Base-by-base conservation (phyloP, 352 stramenopile species). In the Peronospora belbahrii region DNA sequence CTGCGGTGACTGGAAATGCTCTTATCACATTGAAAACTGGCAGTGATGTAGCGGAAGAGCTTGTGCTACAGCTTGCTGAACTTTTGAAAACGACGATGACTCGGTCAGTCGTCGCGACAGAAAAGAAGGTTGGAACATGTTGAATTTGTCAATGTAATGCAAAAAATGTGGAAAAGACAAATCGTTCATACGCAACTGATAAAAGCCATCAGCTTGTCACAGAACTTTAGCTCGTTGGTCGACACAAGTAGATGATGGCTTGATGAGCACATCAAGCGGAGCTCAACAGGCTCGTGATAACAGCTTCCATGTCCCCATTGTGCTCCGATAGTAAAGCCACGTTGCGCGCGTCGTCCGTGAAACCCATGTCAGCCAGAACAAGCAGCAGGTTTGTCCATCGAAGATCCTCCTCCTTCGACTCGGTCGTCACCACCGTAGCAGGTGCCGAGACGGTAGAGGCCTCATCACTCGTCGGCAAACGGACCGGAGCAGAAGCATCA, bases 321-420 rank as follows among this genome's bases (percentile, higher is more conserved):
- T 84, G 51, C 37, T 71, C 55, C 17, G 65, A 62, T 8, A 92
- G 60, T 28, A 92, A 60, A 30, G 62, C 42, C 25, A 74, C 46
- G 57, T 83, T 87, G 53, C 55, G 65, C 7, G 67, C 34, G 6
- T 65, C 69, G 48, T 89, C 67, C 25, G 52, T 58, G 33, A 91
- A 91, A 22, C 80, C 77, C 80, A 91, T 91, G 25, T 85, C 70
- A 1, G 42, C 59, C 23, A 91, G 55, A 17, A 59, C 51, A 33
- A 70, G 49, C 31, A 88, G 59, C 27, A 81, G 50, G 15, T 48
- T 54, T 0, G 50, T 41, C 73, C 70, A 88, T 43, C 64, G 66
- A 37, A 70, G 37, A 22, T 83, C 65, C 6, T 74, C 65, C 6
- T 74, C 58, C 41, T 70, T 33, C 0, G n/a, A 13, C 14, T 6